Conservation (phyloP, 306 rosid genomes). For the Corylus americana region DNA sequence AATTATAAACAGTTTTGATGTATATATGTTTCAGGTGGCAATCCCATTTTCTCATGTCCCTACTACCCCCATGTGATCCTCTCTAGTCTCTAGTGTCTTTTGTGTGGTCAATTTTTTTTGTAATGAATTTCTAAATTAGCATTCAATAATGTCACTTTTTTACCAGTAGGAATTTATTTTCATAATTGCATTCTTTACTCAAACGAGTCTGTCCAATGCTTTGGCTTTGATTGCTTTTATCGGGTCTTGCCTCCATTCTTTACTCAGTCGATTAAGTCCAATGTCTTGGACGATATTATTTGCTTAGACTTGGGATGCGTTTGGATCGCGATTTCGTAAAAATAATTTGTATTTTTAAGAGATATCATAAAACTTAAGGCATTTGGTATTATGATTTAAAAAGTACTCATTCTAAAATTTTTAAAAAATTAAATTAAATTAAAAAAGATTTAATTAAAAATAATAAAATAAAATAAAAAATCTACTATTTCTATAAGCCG, state of each 20-base stretch:
- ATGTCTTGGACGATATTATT: too few relatives aligned
- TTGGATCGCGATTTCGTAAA: too few relatives aligned
- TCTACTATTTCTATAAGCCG: too few relatives aligned
- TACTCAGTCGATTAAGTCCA: too few relatives aligned
- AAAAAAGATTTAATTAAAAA: too few relatives aligned
- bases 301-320: too few relatives aligned
- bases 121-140: neutral
- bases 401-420: too few relatives aligned
- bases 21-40: conserved; percentile 27
- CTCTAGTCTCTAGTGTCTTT: neutral
- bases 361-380: too few relatives aligned
- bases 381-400: too few relatives aligned
- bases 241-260: conserved; percentile 73
- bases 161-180: neutral
- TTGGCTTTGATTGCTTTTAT: conserved; percentile 25
- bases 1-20: conserved; percentile 18
- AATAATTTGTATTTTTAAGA: too few relatives aligned
- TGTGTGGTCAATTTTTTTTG: neutral
- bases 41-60: conserved; percentile 20
- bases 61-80: neutral
- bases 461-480: too few relatives aligned
- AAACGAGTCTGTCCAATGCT: neutral
- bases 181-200: conserved; percentile 1
- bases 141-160: neutral
- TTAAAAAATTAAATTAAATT: too few relatives aligned